Percentiles rank a stretch among this genome's conserved stretches.
These are phyloP conservation scores for Diplodia sapinea DNA, from an alignment of 2,329 filamentous ascomycete species.

Conservation along the genomic window DNA sequence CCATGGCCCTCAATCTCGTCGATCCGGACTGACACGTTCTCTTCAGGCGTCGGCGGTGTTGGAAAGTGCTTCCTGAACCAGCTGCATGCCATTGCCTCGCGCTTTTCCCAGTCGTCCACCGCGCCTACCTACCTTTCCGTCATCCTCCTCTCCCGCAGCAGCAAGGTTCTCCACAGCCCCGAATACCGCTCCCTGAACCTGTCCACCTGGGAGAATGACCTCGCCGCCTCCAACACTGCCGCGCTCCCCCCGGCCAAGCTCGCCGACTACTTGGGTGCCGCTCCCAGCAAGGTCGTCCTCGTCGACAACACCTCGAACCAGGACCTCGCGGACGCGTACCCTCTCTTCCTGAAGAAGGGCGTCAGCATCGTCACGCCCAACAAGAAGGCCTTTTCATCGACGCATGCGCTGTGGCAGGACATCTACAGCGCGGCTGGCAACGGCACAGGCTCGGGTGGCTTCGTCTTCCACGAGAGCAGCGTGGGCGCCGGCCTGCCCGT, in stretches of 20 bases:
- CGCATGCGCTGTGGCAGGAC: slow-evolving; percentile 79
- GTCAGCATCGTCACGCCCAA: slow-evolving; percentile 95
- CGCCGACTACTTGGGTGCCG: slow-evolving; percentile 75
- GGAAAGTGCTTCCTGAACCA: slow-evolving; percentile 90
- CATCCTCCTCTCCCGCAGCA: slow-evolving; percentile 84
- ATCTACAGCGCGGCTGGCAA: slow-evolving; percentile 78
- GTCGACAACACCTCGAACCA: slow-evolving; percentile 97
- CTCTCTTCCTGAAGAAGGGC: slow-evolving; percentile 76
- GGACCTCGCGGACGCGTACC: slow-evolving; percentile 82
- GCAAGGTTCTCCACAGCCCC: slow-evolving; percentile 76
- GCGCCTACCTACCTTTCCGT: slow-evolving; percentile 75
- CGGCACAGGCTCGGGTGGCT: slow-evolving; percentile 64
- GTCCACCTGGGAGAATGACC: slow-evolving; percentile 64
- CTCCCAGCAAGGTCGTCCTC: slow-evolving; percentile 79
- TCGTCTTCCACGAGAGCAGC: slow-evolving; percentile 93
- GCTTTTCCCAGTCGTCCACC: slow-evolving; percentile 58
- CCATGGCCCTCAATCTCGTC: not conserved
- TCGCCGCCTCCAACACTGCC: slow-evolving; percentile 67
- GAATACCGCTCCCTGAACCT: slow-evolving; percentile 73
- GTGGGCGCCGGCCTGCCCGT: slow-evolving; percentile 93
- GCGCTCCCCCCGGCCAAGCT: slow-evolving; percentile 73
- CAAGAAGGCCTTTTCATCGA: slow-evolving; percentile 95
- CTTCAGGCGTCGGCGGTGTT: slow-evolving; percentile 83
- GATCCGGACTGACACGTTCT: slow-evolving; percentile 18
- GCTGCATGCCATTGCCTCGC: slow-evolving; percentile 69